Conservation (phyloP, 1,139 yeast genomes). For the Saccharomyces hybrid region DNA sequence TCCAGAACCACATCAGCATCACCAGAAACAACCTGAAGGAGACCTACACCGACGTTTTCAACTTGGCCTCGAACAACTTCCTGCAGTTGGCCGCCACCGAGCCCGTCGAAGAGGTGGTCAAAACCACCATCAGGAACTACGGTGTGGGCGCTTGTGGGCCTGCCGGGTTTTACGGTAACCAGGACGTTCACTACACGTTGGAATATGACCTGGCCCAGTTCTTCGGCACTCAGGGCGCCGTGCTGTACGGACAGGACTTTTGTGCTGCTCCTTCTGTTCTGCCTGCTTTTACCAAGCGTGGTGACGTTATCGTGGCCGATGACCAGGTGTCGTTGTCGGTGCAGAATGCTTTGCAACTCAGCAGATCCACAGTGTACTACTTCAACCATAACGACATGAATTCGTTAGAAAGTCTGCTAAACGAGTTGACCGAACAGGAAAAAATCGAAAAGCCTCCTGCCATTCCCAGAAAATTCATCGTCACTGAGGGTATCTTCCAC, state of each 20-base stretch:
- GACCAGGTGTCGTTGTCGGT: constrained; percentile 67
- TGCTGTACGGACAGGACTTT: constrained; percentile 89
- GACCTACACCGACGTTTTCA: constrained; percentile 40
- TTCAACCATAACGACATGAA: constrained; percentile 84
- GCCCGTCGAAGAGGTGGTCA: constrained; percentile 48
- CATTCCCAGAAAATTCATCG: constrained; percentile 76
- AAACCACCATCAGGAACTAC: constrained; percentile 50
- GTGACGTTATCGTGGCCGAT: constrained; percentile 88
- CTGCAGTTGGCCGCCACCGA: constrained; percentile 48
- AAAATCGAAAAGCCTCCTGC: constrained; percentile 57
- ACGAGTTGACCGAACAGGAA: constrained; percentile 52
- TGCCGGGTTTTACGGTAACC: constrained; percentile 94
- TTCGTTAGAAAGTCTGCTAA: constrained; percentile 65
- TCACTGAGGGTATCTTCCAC: constrained; percentile 84
- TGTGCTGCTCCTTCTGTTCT: constrained; percentile 92
- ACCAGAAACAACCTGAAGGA: constrained; percentile 26
- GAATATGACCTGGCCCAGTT: constrained; percentile 71
- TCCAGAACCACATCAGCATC: constrained; percentile 44
- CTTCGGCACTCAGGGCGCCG: constrained; percentile 69
- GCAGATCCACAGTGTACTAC: constrained; percentile 79
- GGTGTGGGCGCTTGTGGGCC: constrained; percentile 99
- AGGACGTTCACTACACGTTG: constrained; percentile 78
- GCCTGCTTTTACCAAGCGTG: constrained; percentile 92
- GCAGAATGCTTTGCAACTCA: constrained; percentile 81
- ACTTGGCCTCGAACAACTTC: constrained; percentile 59